Evolutionary conservation across 352 stramenopile species (phyloP).

Genomic region (Pythium grandisporangium): DNA sequence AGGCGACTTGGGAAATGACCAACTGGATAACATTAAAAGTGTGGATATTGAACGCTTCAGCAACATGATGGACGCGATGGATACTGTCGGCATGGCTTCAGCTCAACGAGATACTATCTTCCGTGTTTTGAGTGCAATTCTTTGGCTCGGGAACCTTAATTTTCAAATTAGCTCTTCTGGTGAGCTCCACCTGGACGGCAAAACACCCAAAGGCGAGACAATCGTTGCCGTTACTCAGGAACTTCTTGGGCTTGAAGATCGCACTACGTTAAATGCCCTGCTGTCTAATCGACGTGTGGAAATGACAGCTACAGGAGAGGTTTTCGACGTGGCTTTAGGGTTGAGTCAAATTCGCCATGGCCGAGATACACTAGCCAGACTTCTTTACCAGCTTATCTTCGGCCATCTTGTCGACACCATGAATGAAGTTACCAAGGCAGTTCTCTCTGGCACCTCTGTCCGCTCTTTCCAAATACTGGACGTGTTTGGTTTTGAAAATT

Average conservation of each 20-base stretch:
- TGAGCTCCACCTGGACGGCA: conserved; percentile 3
- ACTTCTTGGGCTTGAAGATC: conserved; percentile 4
- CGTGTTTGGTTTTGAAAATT: conserved; percentile 68
- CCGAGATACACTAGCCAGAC: conserved; percentile 40
- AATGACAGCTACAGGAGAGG: conserved; percentile 35
- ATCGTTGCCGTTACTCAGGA: conserved; percentile 2
- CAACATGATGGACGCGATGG: conserved; percentile 39
- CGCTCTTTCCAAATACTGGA: conserved; percentile 47
- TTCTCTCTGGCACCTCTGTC: neutral
- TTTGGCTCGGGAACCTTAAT: conserved; percentile 66
- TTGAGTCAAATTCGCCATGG: conserved; percentile 32
- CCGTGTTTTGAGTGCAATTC: conserved; percentile 45
- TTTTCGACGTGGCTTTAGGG: conserved; percentile 40
- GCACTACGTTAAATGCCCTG: conserved; percentile 7
- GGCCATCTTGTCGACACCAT: conserved; percentile 28
- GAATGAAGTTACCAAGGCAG: conserved; percentile 24
- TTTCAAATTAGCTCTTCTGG: conserved; percentile 17
- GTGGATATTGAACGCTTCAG: conserved; percentile 56
- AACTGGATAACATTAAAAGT: no score
- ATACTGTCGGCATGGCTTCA: conserved; percentile 24
- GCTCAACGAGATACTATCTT: conserved; percentile 45
- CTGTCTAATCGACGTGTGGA: conserved; percentile 36
- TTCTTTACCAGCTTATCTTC: conserved; percentile 53
- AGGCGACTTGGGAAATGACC: no score
- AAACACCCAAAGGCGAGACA: neutral